Percentiles rank a stretch among this genome's conserved stretches.
Evolutionary conservation across 352 stramenopile species (phyloP).

Genomic region (Phytophthora lateralis): DNA sequence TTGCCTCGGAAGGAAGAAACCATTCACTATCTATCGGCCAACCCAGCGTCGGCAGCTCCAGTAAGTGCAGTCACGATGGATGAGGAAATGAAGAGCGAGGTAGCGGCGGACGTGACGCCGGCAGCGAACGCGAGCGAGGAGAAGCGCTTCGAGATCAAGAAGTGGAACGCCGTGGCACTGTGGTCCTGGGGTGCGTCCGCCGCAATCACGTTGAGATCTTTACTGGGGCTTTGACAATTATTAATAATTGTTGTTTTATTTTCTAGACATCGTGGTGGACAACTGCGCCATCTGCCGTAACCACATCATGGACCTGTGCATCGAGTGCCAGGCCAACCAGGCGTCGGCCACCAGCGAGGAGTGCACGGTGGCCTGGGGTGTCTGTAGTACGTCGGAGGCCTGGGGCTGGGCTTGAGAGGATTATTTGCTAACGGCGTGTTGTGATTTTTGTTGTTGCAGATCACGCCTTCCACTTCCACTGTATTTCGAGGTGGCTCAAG

Average conservation of each 20-base stretch:
- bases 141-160: constrained; percentile 99
- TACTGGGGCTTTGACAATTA: constrained; percentile 7
- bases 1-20: constrained; percentile 10
- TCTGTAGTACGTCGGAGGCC: constrained; percentile 71
- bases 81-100: constrained; percentile 73
- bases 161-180: constrained; percentile 99
- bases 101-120: constrained; percentile 36
- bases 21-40: constrained; percentile 9
- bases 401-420: background rate
- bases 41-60: constrained; percentile 2
- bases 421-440: constrained; percentile 4
- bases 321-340: constrained; percentile 98
- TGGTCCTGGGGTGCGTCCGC: constrained; percentile 95
- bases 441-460: constrained; percentile 63
- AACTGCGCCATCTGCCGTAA: constrained; percentile 99
- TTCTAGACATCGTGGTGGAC: constrained; percentile 85
- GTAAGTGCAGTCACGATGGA: constrained; percentile 46
- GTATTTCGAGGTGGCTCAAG: constrained; percentile 99
- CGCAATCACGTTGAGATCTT: constrained; percentile 21
- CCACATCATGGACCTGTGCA: constrained; percentile 99
- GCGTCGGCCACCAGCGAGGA: constrained; percentile 88
- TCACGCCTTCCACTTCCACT: constrained; percentile 99
- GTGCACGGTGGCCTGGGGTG: constrained; percentile 87
- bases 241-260: constrained; percentile 16
- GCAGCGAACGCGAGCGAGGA: constrained; percentile 42